phyloP scores from a whole-genome alignment of 805 yeast genomes.

The Ogataea methanolica region DNA sequence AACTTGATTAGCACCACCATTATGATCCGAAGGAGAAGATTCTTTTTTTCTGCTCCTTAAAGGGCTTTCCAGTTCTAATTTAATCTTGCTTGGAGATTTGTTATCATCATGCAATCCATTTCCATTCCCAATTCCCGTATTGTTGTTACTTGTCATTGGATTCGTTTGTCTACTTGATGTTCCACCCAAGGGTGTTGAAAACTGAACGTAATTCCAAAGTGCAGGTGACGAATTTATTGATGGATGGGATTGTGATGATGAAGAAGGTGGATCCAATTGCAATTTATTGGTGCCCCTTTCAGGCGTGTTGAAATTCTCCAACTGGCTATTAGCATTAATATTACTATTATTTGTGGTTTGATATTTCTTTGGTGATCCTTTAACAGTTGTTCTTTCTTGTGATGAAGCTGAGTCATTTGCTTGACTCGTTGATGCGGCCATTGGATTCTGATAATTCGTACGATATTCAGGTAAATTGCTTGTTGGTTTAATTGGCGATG shows the following conservation, averaged over 20 bases:
- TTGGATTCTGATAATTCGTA: slow-evolving; percentile 7
- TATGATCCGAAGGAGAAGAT: too few relatives aligned
- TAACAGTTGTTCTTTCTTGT: slow-evolving; percentile 13
- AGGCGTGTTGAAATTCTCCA: slow-evolving; percentile 55
- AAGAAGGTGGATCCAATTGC: slow-evolving; percentile 20
- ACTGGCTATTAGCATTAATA: slow-evolving; percentile 23
- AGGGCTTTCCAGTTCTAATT: slow-evolving; percentile 27
- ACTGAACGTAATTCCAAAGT: slow-evolving; percentile 87
- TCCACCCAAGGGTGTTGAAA: slow-evolving; percentile 37
- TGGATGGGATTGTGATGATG: slow-evolving; percentile 33
- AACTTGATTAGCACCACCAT: slow-evolving; percentile 17
- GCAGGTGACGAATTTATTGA: slow-evolving; percentile 74
- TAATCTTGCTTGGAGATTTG: slow-evolving; percentile 8
- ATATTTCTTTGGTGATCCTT: background rate
- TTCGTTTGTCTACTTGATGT: slow-evolving; percentile 12
- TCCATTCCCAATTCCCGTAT: slow-evolving; percentile 1
- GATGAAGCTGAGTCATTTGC: slow-evolving; percentile 4
- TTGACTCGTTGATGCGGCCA: slow-evolving; percentile 4
- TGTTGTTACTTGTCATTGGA: slow-evolving; percentile 12
- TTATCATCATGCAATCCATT: slow-evolving; percentile 14
- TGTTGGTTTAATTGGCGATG: slow-evolving; percentile 18
- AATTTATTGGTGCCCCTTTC: slow-evolving; percentile 43
- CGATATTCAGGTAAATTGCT: slow-evolving; percentile 10
- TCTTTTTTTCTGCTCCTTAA: slow-evolving; percentile 18
- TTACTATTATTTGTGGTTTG: too few relatives aligned